Conservation (phyloP, 768 basidiomycete genomes). For the Gyrodon lividus region DNA sequence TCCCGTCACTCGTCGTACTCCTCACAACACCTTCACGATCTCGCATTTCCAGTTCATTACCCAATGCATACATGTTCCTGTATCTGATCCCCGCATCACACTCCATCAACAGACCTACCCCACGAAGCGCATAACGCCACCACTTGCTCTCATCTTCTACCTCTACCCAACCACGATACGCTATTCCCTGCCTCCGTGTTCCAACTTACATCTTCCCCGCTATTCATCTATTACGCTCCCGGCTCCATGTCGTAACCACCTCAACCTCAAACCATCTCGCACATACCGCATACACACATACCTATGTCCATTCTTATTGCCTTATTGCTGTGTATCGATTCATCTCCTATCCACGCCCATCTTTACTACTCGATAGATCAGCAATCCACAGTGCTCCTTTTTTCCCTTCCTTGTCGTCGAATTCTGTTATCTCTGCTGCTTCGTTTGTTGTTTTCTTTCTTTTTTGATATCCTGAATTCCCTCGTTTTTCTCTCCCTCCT, state of each 20-base stretch:
- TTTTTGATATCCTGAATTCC: too few species aligned
- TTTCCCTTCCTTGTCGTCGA: too few species aligned
- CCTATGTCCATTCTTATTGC: constrained; percentile 28
- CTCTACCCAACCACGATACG: constrained; percentile 10
- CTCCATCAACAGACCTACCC: constrained; percentile 7
- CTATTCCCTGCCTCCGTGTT: constrained; percentile 10
- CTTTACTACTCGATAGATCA: too few species aligned
- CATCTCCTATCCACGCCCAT: constrained; percentile 13
- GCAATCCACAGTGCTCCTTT: too few species aligned
- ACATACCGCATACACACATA: constrained; percentile 20
- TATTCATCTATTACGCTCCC: constrained; percentile 18
- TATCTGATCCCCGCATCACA: too few species aligned
- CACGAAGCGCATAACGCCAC: constrained; percentile 17
- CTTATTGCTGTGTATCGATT: constrained; percentile 25
- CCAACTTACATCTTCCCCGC: constrained; percentile 19
- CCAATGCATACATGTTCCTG: neutral
- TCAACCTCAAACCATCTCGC: neutral
- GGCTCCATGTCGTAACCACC: constrained; percentile 13
- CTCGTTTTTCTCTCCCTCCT: too few species aligned
- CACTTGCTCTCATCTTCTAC: constrained; percentile 29
- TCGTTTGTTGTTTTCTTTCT: too few species aligned
- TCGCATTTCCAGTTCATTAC: neutral
- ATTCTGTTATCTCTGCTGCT: too few species aligned
- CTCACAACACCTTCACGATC: neutral
- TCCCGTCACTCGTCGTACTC: neutral